Percentiles rank a stretch among this genome's conserved stretches.
phyloP scores from a whole-genome alignment of 192 early-diverging fungal genomes.

The Coemansia biformis region DNA sequence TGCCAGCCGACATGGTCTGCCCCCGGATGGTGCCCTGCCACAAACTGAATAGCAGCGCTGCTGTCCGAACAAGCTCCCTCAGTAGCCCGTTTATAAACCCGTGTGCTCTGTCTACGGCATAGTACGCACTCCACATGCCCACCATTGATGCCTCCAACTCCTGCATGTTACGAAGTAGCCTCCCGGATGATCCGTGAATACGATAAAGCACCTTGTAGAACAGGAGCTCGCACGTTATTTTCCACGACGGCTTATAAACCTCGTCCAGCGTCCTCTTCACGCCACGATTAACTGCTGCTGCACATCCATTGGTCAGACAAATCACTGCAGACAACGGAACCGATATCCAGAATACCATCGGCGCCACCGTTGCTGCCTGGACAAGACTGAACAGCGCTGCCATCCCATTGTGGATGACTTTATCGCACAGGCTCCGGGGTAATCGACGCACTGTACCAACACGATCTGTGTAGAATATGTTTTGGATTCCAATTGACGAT shows the following conservation, averaged over 20 bases:
- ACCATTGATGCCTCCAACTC: background rate
- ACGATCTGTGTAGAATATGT: background rate
- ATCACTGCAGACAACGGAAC: background rate
- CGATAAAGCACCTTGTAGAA: no score
- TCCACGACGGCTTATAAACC: no score
- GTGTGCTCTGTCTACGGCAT: background rate
- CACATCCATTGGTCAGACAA: background rate
- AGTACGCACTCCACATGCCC: background rate
- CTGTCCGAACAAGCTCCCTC: background rate
- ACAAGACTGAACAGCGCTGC: background rate
- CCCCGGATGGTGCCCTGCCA: background rate
- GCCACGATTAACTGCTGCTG: no score
- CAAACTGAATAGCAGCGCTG: constrained; percentile 6
- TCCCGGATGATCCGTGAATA: no score
- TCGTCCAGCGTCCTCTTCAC: no score
- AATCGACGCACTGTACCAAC: background rate
- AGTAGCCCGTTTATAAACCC: background rate
- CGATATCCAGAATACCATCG: background rate
- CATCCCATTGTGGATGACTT: background rate
- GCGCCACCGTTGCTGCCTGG: background rate
- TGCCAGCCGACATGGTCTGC: background rate
- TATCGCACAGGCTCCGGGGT: background rate
- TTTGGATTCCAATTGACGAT: background rate
- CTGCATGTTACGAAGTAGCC: no score
- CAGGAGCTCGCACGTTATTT: no score